Evolutionary conservation across 306 rosid species (phyloP), one percentile per base, ranked within the genome.

Genomic region (Crotalaria pallida): DNA sequence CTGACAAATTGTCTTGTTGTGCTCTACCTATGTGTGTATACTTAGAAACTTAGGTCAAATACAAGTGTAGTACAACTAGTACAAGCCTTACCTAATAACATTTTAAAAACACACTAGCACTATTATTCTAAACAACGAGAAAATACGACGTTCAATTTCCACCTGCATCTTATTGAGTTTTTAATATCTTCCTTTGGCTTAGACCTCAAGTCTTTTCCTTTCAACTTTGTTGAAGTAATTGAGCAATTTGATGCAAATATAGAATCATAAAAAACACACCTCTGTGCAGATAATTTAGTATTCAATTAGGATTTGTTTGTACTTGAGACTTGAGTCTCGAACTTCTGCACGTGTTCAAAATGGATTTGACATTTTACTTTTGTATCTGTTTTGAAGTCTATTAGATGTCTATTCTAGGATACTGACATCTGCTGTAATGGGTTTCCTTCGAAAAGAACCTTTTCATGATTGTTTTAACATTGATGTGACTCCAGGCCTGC

Each of bases 401-500:
- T 29, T 0, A 56, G 29, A 29, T 40, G 29, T 26, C 22, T 68
- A 13, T 57, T 58, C 50, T 51, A 17, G 60, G 50, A 65, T 52
- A 7, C 21, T 27, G 21, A 19, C 53, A 21, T 50, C 38, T 1
- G 3, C 18, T 40, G 15, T 69, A n/a, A 29, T 11, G 6, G 6
- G 19, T 73, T 9, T 44, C 27, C 71, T 73, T 49, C 59, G 29
- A 27, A 36, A 51, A 58, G 40, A 58, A 29, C 55, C 24, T 50
- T 69, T 27, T 73, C 31, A 7, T 81, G 50, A 76, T 51, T 67
- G 15, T 61, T 17, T 82, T 63, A 44, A 67, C 16, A 8, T 76
- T 71, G 53, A 65, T 51, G 15, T 36, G 58, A 52, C 61, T 49
- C 51, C 79, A 88, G 98, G 84, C 67, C 57, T 41, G 23, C 83